Base-by-base conservation (phyloP, 2,329 filamentous ascomycete genomes). In the Lachnellula arida region DNA sequence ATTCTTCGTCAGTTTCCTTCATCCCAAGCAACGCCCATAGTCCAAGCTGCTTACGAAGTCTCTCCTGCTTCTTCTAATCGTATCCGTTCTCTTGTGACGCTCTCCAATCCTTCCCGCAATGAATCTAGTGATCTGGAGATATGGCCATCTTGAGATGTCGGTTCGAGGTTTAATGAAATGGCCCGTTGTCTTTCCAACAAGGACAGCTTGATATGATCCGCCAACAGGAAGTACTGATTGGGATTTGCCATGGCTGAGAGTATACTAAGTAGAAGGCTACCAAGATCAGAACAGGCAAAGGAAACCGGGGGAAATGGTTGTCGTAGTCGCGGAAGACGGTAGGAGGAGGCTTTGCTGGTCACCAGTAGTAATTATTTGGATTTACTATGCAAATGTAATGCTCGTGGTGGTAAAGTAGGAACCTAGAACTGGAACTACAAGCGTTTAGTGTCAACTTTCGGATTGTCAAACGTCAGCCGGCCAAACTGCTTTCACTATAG, bases 171-270 rank as follows among this genome's bases (percentile, higher is more conserved):
- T 46, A 96, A 81, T 14, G 85, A 88, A 66, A 90, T 84, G 49
- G 92, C 91, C 56, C 93, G 86, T 75, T 96, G 87, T 56, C 93
- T 86, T 76, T 97, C 94, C 25, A 97, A 85, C 15, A 99, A 81
- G 14, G 92, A 96, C 59, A 97, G 84, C 75, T 97, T 97, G 79
- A 97, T 89, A 74, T 97, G 93, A 75, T 99, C 94, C 68, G 92
- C 91, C 56, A 97, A 84, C 53, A 97, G 87, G 71, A 92, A 91
- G 64, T 97, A 86, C 73, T 97, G 92, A 68, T 84, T 85, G 40
- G 81, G 74, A 64, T 80, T 85, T 60, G 79, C 75, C 80, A 82
- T 82, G 68, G 58, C 44, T 22, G 37, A 44, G 39, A 12, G 28
- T 19, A 22, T 43, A 39, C 25, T 35, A 19, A 15, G 14, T 19